Conservation (phyloP, 352 stramenopile genomes). For the Thalassiosira delicatula region DNA sequence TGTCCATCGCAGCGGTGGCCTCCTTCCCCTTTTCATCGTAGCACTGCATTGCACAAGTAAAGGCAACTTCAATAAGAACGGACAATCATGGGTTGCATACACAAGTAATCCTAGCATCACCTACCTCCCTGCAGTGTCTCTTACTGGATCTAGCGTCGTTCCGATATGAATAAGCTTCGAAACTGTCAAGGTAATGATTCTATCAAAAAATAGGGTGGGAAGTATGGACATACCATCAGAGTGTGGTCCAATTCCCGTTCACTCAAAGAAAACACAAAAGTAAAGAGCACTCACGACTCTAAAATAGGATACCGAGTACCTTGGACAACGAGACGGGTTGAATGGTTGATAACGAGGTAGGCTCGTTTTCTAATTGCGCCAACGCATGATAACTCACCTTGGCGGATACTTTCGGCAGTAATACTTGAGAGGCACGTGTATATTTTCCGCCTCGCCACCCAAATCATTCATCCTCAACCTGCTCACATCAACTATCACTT, state of each 20-base stretch:
- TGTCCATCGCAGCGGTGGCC: background rate
- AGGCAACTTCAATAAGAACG: background rate
- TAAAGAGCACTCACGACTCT: constrained; percentile 1
- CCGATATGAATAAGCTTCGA: constrained; percentile 66
- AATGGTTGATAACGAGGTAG: background rate
- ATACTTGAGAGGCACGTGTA: constrained; percentile 6
- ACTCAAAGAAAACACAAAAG: too few relatives aligned
- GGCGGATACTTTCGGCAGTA: constrained; percentile 16
- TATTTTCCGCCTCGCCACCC: constrained; percentile 33
- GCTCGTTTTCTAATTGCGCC: background rate
- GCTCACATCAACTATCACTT: constrained; percentile 71
- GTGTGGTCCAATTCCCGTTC: too few relatives aligned
- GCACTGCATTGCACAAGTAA: constrained; percentile 4
- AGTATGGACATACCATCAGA: background rate
- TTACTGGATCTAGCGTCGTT: constrained; percentile 55
- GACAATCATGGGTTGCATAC: too few relatives aligned
- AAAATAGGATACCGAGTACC: constrained; percentile 9
- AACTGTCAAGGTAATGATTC: constrained; percentile 78
- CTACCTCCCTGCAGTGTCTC: background rate
- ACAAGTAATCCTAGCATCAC: too few relatives aligned
- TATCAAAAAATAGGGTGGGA: constrained; percentile 15
- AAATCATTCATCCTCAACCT: constrained; percentile 50
- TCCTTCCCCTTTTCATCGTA: constrained; percentile 29
- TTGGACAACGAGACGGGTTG: background rate
- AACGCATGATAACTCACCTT: background rate